Evolutionary conservation across 495 filamentous ascomycete species (phyloP), one percentile per base, ranked within the genome.

Genomic region (Hypoxylon fragiforme): DNA sequence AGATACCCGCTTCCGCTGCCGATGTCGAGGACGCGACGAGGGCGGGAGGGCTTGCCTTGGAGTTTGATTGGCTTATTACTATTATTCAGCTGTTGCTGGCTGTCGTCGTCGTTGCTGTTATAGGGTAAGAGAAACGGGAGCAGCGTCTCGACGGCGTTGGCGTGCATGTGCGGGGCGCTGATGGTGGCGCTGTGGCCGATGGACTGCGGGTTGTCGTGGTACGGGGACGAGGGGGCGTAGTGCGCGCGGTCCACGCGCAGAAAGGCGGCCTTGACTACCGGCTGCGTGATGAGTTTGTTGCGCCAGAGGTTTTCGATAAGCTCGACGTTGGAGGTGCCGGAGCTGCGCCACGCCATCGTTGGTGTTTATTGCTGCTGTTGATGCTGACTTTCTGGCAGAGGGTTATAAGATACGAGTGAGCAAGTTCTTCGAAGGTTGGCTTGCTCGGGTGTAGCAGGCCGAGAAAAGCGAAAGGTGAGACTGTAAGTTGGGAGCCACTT

Each of bases 121-220:
- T 39, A 39, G 37, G 78, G 74, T 14, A 63, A 62, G 15, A 86
- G 79, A 70, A 70, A 85, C 37, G 80, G 81, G 12, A 90, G 78
- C 1, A 90, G 77, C 19, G 83, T 77, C 69, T 90, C 85, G 43
- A 81, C 78, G 26, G 87, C 87, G 26, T 84, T 78, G 65, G 89
- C 92, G 73, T 98, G 94, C 90, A 98, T 98, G 78, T 98, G 94
- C 13, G 94, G 94, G 15, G 94, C 94, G 21, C 87, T 92, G 60
- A 98, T 98, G 44, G 95, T 98, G 44, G 94, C 94, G 12, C 68
- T 60, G 69, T 89, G 83, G 44, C 95, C 92, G 72, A 98, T 97
- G 48, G 81, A 65, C 70, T 97, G 92, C 7, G 94, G 94, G 18
- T 85, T 89, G 78, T 98, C 94, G 44, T 89, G 82, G 74, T 97